Evolutionary conservation across 106 monocot genomes (phyloP).

Genomic region (Amphibolis antarctica): DNA sequence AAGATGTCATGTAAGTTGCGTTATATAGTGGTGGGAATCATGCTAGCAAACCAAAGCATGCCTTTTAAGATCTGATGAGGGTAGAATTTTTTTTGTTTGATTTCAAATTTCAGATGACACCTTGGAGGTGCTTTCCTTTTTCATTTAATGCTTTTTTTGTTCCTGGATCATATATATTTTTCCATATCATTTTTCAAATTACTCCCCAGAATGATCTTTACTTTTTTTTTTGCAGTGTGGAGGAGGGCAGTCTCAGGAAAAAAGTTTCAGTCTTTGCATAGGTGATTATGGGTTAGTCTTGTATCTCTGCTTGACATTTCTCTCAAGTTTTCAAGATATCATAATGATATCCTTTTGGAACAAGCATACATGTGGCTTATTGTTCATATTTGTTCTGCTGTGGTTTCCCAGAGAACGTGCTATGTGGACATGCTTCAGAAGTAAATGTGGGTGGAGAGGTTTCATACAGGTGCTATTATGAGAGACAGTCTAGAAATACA

Average conservation of each 20-base stretch:
- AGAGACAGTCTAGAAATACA: neutral
- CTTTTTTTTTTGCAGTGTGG: conserved; percentile 25
- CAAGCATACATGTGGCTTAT: too few relatives aligned
- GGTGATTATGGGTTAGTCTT: conserved; percentile 46
- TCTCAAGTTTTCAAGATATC: neutral
- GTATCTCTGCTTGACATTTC: neutral
- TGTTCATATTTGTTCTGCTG: too few relatives aligned
- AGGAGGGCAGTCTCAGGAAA: conserved; percentile 48
- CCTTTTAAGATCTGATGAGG: too few relatives aligned
- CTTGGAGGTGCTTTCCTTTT: neutral
- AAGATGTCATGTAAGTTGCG: too few relatives aligned
- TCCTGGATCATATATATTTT: neutral
- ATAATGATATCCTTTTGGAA: too few relatives aligned
- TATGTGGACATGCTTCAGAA: conserved; percentile 69
- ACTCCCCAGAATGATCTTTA: neutral
- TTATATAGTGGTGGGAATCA: too few relatives aligned
- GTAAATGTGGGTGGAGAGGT: conserved; percentile 71
- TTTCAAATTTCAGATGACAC: too few relatives aligned
- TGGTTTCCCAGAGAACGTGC: conserved; percentile 21
- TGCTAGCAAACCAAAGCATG: too few relatives aligned
- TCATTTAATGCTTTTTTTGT: neutral
- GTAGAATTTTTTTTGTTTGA: too few relatives aligned
- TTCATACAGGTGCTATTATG: conserved; percentile 30
- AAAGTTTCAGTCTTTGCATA: conserved; percentile 46
- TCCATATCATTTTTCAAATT: neutral